Percentiles rank a stretch among this genome's conserved stretches.
These are phyloP conservation scores for Beauveria asiatica DNA, from an alignment of 2,329 filamentous ascomycete species.

Conservation along the genomic window DNA sequence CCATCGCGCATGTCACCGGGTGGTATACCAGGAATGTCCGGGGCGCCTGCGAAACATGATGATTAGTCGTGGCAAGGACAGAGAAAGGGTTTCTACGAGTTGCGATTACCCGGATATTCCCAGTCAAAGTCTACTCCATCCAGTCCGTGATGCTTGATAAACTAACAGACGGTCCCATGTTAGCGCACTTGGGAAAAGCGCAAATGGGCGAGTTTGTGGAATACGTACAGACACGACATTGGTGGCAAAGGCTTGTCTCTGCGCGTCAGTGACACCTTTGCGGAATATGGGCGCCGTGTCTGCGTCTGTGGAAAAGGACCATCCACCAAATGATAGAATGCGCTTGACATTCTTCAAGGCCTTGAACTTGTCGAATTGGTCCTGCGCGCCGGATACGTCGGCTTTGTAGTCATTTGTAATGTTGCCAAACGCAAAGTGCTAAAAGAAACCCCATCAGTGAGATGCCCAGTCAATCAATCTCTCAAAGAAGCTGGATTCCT, in stretches of 20 bases:
- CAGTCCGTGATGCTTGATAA: slow-evolving; percentile 25
- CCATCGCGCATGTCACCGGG: slow-evolving; percentile 19
- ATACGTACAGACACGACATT: slow-evolving; percentile 16
- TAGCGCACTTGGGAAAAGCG: background rate
- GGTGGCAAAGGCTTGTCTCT: slow-evolving; percentile 23
- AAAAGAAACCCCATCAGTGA: slow-evolving; percentile 3
- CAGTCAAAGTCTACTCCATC: slow-evolving; percentile 30
- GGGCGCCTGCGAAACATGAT: background rate
- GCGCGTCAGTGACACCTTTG: slow-evolving; percentile 17
- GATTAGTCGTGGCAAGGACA: background rate
- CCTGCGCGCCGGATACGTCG: slow-evolving; percentile 13
- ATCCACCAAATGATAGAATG: slow-evolving; percentile 36
- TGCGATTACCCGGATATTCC: background rate
- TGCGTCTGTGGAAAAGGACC: slow-evolving; percentile 30
- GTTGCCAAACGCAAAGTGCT: slow-evolving; percentile 20
- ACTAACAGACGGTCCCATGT: slow-evolving; percentile 12
- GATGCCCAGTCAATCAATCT: slow-evolving; percentile 12
- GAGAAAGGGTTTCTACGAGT: background rate
- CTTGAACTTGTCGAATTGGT: slow-evolving; percentile 22
- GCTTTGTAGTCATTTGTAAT: slow-evolving; percentile 17
- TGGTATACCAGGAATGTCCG: slow-evolving; percentile 21
- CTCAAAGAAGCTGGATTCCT: background rate
- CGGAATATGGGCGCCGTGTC: slow-evolving; percentile 29
- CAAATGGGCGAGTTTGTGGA: background rate
- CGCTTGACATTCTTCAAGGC: slow-evolving; percentile 19